phyloP scores from a whole-genome alignment of 352 stramenopile species.

The Phytophthora chlamydospora region DNA sequence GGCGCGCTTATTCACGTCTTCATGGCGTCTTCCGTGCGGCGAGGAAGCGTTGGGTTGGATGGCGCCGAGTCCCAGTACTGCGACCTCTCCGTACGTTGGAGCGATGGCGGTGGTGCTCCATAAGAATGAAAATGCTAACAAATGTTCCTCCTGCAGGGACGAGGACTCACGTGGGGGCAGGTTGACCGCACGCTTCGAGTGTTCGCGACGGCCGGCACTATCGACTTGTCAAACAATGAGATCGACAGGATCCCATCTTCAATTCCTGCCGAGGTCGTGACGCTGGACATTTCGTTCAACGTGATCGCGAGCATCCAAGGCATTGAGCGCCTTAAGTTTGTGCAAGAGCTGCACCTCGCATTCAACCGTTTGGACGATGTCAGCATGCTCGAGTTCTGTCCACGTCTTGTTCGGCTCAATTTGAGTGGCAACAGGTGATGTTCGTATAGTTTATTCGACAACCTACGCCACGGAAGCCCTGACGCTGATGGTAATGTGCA shows the following conservation, averaged over 20 bases:
- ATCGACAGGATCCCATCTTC: constrained; percentile 63
- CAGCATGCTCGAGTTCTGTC: constrained; percentile 70
- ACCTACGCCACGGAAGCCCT: no score
- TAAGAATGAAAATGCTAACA: constrained; percentile 7
- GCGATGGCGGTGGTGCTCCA: neutral
- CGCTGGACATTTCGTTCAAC: constrained; percentile 79
- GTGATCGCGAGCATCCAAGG: constrained; percentile 46
- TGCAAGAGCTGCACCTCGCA: constrained; percentile 73
- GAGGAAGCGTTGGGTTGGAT: constrained; percentile 57
- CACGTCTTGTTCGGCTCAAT: constrained; percentile 61
- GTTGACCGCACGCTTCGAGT: constrained; percentile 71
- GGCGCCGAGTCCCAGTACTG: constrained; percentile 65
- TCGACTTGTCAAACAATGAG: constrained; percentile 82
- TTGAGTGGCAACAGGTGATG: constrained; percentile 73
- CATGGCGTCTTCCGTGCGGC: constrained; percentile 35
- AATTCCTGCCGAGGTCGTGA: constrained; percentile 51
- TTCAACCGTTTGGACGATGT: constrained; percentile 72
- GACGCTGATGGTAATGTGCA: constrained; percentile 9
- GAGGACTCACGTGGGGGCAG: constrained; percentile 56
- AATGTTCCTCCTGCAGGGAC: constrained; percentile 37
- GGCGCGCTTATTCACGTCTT: constrained; percentile 4
- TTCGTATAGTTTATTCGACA: neutral
- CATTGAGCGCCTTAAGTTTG: constrained; percentile 64
- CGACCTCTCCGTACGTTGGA: constrained; percentile 59
- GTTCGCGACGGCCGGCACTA: constrained; percentile 63